A percentile compares a stretch with the other conserved stretches of the same genome.
Evolutionary conservation across 176 grass and related monocot species (phyloP).

Genomic region (Chrysopogon serrulatus): DNA sequence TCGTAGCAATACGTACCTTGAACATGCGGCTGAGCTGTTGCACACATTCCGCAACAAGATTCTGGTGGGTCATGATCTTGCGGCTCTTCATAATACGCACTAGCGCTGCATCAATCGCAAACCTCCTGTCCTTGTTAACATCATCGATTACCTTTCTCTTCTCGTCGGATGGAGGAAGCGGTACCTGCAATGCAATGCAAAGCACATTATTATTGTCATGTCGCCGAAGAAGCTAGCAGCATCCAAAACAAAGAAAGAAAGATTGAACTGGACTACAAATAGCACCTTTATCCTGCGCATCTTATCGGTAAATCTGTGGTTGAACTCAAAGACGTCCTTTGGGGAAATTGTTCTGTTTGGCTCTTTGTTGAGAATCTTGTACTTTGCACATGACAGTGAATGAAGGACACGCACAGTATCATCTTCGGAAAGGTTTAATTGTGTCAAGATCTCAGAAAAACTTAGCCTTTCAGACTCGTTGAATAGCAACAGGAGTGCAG

Average conservation of each 20-base stretch:
- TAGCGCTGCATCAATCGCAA: conserved; percentile 80
- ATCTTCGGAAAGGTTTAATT: conserved; percentile 74
- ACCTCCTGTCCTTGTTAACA: conserved; percentile 84
- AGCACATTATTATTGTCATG: not conserved
- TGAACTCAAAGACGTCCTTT: conserved; percentile 68
- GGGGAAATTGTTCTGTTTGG: conserved; percentile 63
- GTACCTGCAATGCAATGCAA: conserved; percentile 46
- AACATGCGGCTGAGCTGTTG: conserved; percentile 92
- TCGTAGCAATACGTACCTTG: conserved; percentile 38
- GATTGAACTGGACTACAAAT: not conserved
- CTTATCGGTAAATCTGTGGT: conserved; percentile 82
- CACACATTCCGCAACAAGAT: conserved; percentile 79
- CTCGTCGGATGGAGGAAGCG: conserved; percentile 79
- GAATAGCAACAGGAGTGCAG: conserved; percentile 60
- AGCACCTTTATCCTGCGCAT: conserved; percentile 88
- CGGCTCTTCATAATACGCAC: conserved; percentile 98
- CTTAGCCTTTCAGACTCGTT: conserved; percentile 50
- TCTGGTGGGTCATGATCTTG: conserved; percentile 75
- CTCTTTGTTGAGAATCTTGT: conserved; percentile 81
- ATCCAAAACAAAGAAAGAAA: not conserved
- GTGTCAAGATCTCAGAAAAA: conserved; percentile 70
- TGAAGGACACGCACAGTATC: conserved; percentile 68
- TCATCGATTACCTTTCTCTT: conserved; percentile 95
- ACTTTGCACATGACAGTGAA: conserved; percentile 72
- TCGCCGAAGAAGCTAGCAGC: not conserved